phyloP scores from a whole-genome alignment of 305 asterid genomes.

The Fraxinus baroniana region DNA sequence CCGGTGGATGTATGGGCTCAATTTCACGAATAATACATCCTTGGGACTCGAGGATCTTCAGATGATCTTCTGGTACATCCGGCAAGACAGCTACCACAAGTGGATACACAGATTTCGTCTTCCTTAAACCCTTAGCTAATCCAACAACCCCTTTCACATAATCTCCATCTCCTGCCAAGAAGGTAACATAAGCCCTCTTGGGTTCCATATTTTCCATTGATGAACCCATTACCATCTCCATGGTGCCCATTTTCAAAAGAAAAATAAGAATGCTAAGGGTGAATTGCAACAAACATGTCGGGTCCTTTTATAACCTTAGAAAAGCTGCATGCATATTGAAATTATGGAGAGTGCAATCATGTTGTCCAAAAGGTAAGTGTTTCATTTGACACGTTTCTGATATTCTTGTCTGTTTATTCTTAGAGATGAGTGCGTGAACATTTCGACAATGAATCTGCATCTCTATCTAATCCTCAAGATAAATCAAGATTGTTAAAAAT shows the following conservation, averaged over 20 bases:
- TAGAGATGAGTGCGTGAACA: background rate
- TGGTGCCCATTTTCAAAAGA: background rate
- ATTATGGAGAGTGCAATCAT: background rate
- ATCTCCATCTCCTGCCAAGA: slow-evolving; percentile 33
- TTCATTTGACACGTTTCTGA: background rate
- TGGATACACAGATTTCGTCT: slow-evolving; percentile 24
- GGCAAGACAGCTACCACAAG: slow-evolving; percentile 32
- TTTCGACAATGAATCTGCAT: background rate
- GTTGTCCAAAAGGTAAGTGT: background rate
- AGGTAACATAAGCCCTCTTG: slow-evolving; percentile 29
- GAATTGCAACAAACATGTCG: background rate
- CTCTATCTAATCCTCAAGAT: background rate
- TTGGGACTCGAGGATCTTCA: slow-evolving; percentile 14
- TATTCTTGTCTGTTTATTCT: background rate
- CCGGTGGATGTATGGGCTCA: slow-evolving; percentile 25
- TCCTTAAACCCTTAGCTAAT: slow-evolving; percentile 30
- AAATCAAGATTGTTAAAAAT: background rate
- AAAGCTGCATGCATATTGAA: background rate
- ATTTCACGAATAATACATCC: slow-evolving; percentile 28
- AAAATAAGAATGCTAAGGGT: background rate
- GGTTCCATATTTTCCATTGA: background rate
- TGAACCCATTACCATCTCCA: background rate
- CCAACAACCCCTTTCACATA: slow-evolving; percentile 39
- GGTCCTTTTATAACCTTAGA: background rate
- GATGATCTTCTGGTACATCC: slow-evolving; percentile 31